These are phyloP conservation scores for Hemisphaericaspora nanyangensis DNA, from an alignment of 805 yeast genomes.

Conservation along the genomic window DNA sequence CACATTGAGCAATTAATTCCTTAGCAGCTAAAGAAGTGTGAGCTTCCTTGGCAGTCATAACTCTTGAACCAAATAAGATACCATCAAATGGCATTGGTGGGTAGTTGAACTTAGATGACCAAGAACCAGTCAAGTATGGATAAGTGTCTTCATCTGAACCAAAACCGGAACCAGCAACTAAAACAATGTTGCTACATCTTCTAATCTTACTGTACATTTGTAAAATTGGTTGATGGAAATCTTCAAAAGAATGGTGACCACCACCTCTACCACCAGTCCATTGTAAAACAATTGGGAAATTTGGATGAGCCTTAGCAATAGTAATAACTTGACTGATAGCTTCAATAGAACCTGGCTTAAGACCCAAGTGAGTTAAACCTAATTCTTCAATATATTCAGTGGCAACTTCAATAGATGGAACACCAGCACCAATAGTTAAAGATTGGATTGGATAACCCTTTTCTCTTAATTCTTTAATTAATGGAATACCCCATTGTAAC, in stretches of 20 bases:
- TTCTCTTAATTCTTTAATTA: slow-evolving; percentile 82
- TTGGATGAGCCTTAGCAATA: slow-evolving; percentile 94
- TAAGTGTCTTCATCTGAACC: slow-evolving; percentile 96
- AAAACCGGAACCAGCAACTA: slow-evolving; percentile 97
- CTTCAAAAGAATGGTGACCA: slow-evolving; percentile 99
- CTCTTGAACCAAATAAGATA: slow-evolving; percentile 91
- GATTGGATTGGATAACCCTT: slow-evolving; percentile 96
- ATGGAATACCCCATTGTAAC: slow-evolving; percentile 98
- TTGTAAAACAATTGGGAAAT: slow-evolving; percentile 94
- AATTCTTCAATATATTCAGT: slow-evolving; percentile 90
- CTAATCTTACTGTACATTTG: slow-evolving; percentile 95
- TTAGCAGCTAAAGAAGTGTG: slow-evolving; percentile 92
- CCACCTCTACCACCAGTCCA: slow-evolving; percentile 99
- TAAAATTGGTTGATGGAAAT: slow-evolving; percentile 95
- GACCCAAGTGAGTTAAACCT: slow-evolving; percentile 89
- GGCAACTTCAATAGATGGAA: slow-evolving; percentile 96
- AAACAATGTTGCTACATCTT: slow-evolving; percentile 81
- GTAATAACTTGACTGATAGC: slow-evolving; percentile 81
- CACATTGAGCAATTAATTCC: slow-evolving; percentile 80
- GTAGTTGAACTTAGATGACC: slow-evolving; percentile 84
- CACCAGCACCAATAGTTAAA: slow-evolving; percentile 98
- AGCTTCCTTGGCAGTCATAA: slow-evolving; percentile 96
- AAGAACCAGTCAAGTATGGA: slow-evolving; percentile 95
- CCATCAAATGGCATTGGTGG: slow-evolving; percentile 99
- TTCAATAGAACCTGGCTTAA: slow-evolving; percentile 97